phyloP scores from a whole-genome alignment of 2,329 filamentous ascomycete species.

The Akanthomyces uredinophilus region DNA sequence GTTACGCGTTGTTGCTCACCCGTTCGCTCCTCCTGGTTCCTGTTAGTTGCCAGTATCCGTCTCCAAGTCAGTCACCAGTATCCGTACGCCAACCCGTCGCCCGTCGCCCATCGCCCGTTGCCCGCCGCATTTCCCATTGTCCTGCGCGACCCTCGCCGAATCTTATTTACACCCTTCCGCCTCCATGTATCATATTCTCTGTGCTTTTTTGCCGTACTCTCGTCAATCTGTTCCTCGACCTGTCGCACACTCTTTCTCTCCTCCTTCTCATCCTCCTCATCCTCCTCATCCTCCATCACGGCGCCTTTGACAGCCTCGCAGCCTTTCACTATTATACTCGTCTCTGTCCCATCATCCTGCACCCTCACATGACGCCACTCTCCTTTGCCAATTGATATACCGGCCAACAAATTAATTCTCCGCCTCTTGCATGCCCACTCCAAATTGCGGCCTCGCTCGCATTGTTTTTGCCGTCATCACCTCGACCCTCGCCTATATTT shows the following conservation, averaged over 20 bases:
- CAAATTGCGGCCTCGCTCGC: not conserved
- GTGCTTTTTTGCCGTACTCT: not conserved
- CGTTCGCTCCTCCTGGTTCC: not conserved
- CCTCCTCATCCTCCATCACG: not conserved
- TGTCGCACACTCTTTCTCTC: not conserved
- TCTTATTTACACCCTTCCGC: constrained; percentile 11
- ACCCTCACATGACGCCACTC: not conserved
- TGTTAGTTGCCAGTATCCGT: not conserved
- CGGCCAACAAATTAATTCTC: not conserved
- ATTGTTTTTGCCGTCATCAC: constrained; percentile 4
- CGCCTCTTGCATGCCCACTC: not conserved
- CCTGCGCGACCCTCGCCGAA: not conserved
- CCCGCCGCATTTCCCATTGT: not conserved
- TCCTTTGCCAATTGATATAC: not conserved
- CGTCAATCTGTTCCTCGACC: not conserved
- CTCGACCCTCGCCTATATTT: constrained; percentile 11
- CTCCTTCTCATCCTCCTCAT: not conserved
- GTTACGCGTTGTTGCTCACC: not conserved
- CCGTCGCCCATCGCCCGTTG: not conserved
- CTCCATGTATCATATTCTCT: not conserved
- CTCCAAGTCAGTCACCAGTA: no score
- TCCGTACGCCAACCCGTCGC: no score
- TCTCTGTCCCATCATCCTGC: not conserved
- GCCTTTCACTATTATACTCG: not conserved
- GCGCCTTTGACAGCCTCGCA: not conserved